Conservation (phyloP, 2,329 filamentous ascomycete genomes). For the Trichoderma cornu-damae region DNA sequence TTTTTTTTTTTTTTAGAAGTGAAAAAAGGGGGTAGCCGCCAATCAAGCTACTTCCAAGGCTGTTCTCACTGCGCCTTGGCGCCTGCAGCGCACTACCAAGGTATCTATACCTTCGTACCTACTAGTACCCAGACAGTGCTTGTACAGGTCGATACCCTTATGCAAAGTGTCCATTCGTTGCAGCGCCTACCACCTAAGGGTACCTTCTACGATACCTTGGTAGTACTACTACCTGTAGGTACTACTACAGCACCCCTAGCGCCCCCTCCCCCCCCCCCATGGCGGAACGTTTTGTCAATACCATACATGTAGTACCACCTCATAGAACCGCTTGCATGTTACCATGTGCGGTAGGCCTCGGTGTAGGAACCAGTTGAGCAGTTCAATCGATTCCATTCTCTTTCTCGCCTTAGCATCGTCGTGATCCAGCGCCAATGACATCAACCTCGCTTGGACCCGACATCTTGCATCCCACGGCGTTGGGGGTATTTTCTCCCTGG, state of each 20-base stretch:
- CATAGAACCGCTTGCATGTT: too few species aligned
- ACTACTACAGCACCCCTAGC: too few species aligned
- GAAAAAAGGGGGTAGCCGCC: slow-evolving; percentile 18
- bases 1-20: too few species aligned
- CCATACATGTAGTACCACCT: too few species aligned
- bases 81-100: background rate
- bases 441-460: slow-evolving; percentile 6
- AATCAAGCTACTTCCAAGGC: slow-evolving; percentile 13
- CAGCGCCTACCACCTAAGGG: too few species aligned
- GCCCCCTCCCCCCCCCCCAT: background rate
- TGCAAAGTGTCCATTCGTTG: too few species aligned
- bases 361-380: background rate
- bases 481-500: background rate
- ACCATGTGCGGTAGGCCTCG: too few species aligned
- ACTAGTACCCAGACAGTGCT: background rate
- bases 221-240: too few species aligned
- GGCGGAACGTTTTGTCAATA: background rate
- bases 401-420: background rate
- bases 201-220: too few species aligned
- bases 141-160: too few species aligned
- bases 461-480: background rate
- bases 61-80: slow-evolving; percentile 1
- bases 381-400: background rate
- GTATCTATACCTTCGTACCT: background rate
- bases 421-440: slow-evolving; percentile 4